These are phyloP conservation scores for Pezicula neosporulosa DNA, from an alignment of 2,329 filamentous ascomycete species.

Conservation along the genomic window DNA sequence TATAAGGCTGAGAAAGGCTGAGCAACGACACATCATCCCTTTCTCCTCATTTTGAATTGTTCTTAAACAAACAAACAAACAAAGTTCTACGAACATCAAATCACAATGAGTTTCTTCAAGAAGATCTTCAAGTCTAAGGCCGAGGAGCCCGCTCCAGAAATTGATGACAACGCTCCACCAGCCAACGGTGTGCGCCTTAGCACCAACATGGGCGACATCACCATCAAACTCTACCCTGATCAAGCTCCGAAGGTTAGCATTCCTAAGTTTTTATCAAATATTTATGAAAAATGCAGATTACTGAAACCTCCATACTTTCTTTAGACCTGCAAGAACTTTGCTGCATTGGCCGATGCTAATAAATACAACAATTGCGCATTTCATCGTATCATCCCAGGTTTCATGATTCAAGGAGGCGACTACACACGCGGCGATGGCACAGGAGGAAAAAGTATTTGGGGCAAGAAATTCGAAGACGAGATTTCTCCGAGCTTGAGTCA, in stretches of 20 bases:
- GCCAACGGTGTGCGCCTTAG: neutral
- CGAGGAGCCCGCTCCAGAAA: neutral
- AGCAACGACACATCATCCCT: neutral
- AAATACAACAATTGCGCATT: constrained; percentile 91
- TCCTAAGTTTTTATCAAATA: neutral
- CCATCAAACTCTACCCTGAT: constrained; percentile 1
- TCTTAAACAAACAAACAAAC: neutral
- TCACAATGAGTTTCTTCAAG: constrained; percentile 3
- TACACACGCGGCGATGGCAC: constrained; percentile 49
- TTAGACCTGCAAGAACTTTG: constrained; percentile 84
- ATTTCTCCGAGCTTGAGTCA: constrained; percentile 74
- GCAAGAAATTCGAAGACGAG: constrained; percentile 89
- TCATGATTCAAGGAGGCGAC: constrained; percentile 94
- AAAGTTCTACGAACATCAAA: neutral
- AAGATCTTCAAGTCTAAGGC: constrained; percentile 4
- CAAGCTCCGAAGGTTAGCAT: constrained; percentile 2
- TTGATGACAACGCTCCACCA: neutral
- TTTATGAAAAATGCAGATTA: neutral
- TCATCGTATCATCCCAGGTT: constrained; percentile 86
- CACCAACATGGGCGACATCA: constrained; percentile 2
- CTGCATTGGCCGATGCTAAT: constrained; percentile 72
- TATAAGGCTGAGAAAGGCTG: no score
- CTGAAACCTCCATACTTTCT: constrained; percentile 46
- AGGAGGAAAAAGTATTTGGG: constrained; percentile 71
- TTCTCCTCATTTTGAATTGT: neutral